A percentile compares a stretch with the other conserved stretches of the same genome.
Conservation (phyloP, 768 basidiomycete species). For the Lentinula aciculospora region DNA sequence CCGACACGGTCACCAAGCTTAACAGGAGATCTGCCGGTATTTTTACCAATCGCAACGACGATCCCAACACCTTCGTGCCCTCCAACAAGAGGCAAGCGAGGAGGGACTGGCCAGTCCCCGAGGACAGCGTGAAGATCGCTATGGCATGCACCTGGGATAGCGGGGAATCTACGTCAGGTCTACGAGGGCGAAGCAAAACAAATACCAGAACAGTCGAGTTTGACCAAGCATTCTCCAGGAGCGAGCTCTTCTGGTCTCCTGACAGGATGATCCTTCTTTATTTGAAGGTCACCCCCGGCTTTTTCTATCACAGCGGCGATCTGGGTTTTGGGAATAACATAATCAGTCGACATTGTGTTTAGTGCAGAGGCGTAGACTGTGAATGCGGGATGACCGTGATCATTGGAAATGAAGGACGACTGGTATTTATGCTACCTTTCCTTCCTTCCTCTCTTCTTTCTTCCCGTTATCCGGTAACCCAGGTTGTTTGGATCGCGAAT, state of each 20-base stretch:
- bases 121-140: conserved; percentile 73
- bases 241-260: conserved; percentile 46
- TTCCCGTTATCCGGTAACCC: neutral
- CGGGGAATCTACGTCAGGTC: conserved; percentile 18
- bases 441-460: neutral
- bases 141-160: conserved; percentile 52
- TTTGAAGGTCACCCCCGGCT: conserved; percentile 26
- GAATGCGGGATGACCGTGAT: neutral
- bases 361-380: neutral
- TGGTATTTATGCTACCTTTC: neutral
- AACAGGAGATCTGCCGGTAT: conserved; percentile 55
- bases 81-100: conserved; percentile 63
- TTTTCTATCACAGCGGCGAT: conserved; percentile 36
- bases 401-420: neutral
- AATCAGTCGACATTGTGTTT: conserved; percentile 2
- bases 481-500: neutral
- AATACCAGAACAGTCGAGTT: conserved; percentile 67
- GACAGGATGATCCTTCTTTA: conserved; percentile 49
- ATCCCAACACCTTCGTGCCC: conserved; percentile 87
- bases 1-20: conserved; percentile 81
- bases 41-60: conserved; percentile 72
- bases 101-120: conserved; percentile 74
- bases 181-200: neutral
- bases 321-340: conserved; percentile 32
- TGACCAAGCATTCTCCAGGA: conserved; percentile 71